phyloP scores from a whole-genome alignment of 1,139 yeast genomes.

The Geotrichum australiense region DNA sequence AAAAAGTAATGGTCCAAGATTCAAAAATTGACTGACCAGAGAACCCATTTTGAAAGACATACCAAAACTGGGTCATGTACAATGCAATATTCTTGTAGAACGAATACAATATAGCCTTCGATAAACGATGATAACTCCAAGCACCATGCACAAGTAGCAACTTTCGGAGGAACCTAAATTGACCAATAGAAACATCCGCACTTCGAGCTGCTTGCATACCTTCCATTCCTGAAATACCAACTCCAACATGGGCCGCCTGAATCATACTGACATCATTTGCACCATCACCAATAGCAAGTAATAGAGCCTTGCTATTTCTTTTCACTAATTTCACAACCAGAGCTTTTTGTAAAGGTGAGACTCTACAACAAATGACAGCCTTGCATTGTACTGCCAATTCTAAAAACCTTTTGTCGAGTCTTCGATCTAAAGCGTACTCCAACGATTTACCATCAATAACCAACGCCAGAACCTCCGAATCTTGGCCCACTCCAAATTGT shows the following conservation, averaged over 20 bases:
- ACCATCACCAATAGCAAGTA: slow-evolving; percentile 96
- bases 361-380: slow-evolving; percentile 96
- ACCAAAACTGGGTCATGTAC: slow-evolving; percentile 98
- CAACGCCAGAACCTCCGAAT: slow-evolving; percentile 76
- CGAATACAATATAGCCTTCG: slow-evolving; percentile 86
- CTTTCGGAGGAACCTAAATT: slow-evolving; percentile 78
- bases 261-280: slow-evolving; percentile 99
- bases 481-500: slow-evolving; percentile 63
- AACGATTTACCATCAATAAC: slow-evolving; percentile 92
- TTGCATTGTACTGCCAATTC: slow-evolving; percentile 81
- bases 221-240: slow-evolving; percentile 97
- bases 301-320: slow-evolving; percentile 59
- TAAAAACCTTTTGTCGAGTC: slow-evolving; percentile 69
- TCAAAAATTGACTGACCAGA: slow-evolving; percentile 96
- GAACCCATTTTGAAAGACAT: slow-evolving; percentile 81
- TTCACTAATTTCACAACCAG: slow-evolving; percentile 89
- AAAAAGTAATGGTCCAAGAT: slow-evolving; percentile 95
- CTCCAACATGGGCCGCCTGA: slow-evolving; percentile 98
- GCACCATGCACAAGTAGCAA: slow-evolving; percentile 89
- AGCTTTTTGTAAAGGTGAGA: slow-evolving; percentile 95
- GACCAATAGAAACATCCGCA: slow-evolving; percentile 97
- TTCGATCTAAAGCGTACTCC: slow-evolving; percentile 74
- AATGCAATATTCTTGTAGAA: slow-evolving; percentile 93
- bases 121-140: slow-evolving; percentile 94
- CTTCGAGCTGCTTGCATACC: slow-evolving; percentile 99